Percentiles rank a stretch among this genome's conserved stretches.
These are phyloP conservation scores for Hypsizygus marmoreus DNA, from an alignment of 768 basidiomycete genomes.

Conservation along the genomic window DNA sequence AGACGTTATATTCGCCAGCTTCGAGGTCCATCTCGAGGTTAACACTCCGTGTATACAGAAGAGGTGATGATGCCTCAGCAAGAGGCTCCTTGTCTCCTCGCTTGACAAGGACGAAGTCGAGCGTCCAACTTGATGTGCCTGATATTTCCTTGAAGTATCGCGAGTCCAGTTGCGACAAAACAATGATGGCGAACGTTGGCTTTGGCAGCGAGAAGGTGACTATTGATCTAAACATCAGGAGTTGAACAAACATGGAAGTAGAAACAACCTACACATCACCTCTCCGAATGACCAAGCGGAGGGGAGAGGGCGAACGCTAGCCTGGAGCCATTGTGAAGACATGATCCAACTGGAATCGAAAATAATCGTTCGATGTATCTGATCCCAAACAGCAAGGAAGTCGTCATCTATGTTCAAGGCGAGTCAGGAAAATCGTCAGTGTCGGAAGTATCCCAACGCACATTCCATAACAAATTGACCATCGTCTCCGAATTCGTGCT, in stretches of 20 bases:
- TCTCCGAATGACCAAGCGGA: slow-evolving; percentile 57
- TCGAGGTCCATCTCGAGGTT: slow-evolving; percentile 44
- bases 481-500: slow-evolving; percentile 42
- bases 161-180: slow-evolving; percentile 52
- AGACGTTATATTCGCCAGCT: slow-evolving; percentile 45
- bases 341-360: slow-evolving; percentile 54
- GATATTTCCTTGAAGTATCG: slow-evolving; percentile 52
- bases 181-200: slow-evolving; percentile 45
- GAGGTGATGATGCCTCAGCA: slow-evolving; percentile 37
- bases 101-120: slow-evolving; percentile 54
- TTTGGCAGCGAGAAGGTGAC: slow-evolving; percentile 47
- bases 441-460: no score
- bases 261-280: slow-evolving; percentile 45
- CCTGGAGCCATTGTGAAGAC: slow-evolving; percentile 53
- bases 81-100: slow-evolving; percentile 41
- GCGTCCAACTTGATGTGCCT: slow-evolving; percentile 43
- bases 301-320: slow-evolving; percentile 40
- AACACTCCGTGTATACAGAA: slow-evolving; percentile 40
- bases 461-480: slow-evolving; percentile 48
- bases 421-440: no score
- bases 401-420: slow-evolving; percentile 38
- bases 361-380: slow-evolving; percentile 48
- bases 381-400: slow-evolving; percentile 47
- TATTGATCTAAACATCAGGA: slow-evolving; percentile 17
- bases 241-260: background rate